phyloP scores from a whole-genome alignment of 495 filamentous ascomycete genomes.

The Neurospora sp. region DNA sequence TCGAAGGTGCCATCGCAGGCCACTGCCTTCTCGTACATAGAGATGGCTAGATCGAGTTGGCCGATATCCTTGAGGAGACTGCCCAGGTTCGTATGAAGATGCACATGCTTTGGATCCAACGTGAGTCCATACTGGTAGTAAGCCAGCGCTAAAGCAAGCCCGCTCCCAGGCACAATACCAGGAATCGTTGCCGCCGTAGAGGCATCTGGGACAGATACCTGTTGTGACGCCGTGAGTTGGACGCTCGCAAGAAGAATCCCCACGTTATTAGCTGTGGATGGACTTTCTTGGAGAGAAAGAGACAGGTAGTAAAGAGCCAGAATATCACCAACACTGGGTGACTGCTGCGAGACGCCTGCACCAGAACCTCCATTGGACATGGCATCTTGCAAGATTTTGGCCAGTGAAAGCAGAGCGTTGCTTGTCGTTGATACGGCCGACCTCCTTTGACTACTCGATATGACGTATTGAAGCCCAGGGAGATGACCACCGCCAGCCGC shows the following conservation, averaged over 20 bases:
- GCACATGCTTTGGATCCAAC: slow-evolving; percentile 85
- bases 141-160: slow-evolving; percentile 75
- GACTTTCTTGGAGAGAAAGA: slow-evolving; percentile 86
- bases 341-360: slow-evolving; percentile 46
- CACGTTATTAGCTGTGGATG: slow-evolving; percentile 97
- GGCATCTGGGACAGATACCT: slow-evolving; percentile 14
- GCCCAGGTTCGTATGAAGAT: slow-evolving; percentile 93
- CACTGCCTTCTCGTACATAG: slow-evolving; percentile 96
- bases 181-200: slow-evolving; percentile 46
- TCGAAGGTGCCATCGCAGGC: slow-evolving; percentile 87
- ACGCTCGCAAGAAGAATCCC: slow-evolving; percentile 92
- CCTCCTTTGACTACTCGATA: slow-evolving; percentile 60
- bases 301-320: slow-evolving; percentile 94
- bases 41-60: slow-evolving; percentile 80
- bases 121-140: slow-evolving; percentile 92
- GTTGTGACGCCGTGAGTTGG: slow-evolving; percentile 56
- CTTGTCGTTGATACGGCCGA: slow-evolving; percentile 88
- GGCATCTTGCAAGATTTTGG: slow-evolving; percentile 98
- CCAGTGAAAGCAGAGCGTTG: slow-evolving; percentile 88
- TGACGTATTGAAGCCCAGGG: slow-evolving; percentile 70
- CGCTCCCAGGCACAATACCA: slow-evolving; percentile 76
- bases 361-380: slow-evolving; percentile 68
- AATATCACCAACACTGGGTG: slow-evolving; percentile 82
- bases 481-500: slow-evolving; percentile 59
- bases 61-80: slow-evolving; percentile 96